A percentile compares a stretch with the other conserved stretches of the same genome.
phyloP scores from a whole-genome alignment of 2,329 filamentous ascomycete genomes.

The Diplodia seriata region DNA sequence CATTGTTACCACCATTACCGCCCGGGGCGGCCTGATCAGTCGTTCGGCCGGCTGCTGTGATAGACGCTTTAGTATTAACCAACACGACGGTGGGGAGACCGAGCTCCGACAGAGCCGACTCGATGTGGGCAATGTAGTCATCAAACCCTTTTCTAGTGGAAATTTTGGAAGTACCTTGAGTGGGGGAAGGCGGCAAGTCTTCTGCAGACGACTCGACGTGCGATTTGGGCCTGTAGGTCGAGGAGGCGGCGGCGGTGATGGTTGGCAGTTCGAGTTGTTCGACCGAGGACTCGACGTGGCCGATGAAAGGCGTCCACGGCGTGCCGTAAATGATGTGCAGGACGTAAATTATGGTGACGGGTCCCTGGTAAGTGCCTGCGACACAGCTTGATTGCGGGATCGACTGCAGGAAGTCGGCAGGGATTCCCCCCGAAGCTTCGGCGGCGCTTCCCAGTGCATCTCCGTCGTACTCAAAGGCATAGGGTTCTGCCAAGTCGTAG shows the following conservation, averaged over 20 bases:
- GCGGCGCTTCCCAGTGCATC: conserved; percentile 41
- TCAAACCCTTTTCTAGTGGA: background rate
- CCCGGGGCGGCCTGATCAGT: background rate
- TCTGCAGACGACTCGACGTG: conserved; percentile 33
- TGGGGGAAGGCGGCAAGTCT: background rate
- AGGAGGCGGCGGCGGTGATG: conserved; percentile 8
- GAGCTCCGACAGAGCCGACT: conserved; percentile 37
- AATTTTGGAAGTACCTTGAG: conserved; percentile 21
- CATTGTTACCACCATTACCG: background rate
- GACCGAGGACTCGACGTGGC: conserved; percentile 38
- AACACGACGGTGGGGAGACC: conserved; percentile 12
- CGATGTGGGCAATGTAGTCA: conserved; percentile 39
- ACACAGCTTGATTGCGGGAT: conserved; percentile 44
- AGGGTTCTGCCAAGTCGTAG: conserved; percentile 45
- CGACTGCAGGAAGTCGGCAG: conserved; percentile 47
- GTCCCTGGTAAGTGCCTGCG: conserved; percentile 48
- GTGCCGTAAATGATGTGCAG: conserved; percentile 49
- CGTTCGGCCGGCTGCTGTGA: background rate
- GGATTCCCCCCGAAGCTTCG: conserved; percentile 43
- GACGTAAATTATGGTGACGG: conserved; percentile 53
- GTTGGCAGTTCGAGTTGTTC: conserved; percentile 36
- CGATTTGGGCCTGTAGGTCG: conserved; percentile 35
- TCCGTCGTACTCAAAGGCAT: conserved; percentile 48
- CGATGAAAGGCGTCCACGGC: conserved; percentile 31
- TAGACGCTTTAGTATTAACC: conserved; percentile 9